Percentiles rank a stretch among this genome's conserved stretches.
Evolutionary conservation across 1,284 basidiomycete species (phyloP).

Genomic region (Leccinum pallidistipes): DNA sequence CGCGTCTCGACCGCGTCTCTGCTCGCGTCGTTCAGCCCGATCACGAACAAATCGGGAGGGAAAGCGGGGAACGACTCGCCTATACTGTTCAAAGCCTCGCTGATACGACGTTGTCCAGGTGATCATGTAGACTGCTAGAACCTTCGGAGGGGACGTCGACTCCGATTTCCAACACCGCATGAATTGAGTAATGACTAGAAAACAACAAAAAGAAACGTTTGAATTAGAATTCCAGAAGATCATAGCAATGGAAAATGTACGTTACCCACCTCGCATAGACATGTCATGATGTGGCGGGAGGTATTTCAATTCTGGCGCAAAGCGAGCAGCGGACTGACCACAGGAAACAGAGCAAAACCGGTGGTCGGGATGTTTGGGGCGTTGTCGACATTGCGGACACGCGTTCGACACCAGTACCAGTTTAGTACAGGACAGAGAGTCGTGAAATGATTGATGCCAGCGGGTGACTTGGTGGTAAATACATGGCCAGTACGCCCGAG

Average conservation of each 20-base stretch:
- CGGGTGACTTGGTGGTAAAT: no score
- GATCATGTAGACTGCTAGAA: constrained; percentile 22
- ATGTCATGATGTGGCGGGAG: no score
- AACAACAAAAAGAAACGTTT: neutral
- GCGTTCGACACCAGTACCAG: neutral
- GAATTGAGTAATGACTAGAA: constrained; percentile 19
- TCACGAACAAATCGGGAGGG: neutral
- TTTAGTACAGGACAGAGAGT: neutral
- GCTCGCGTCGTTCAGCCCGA: neutral
- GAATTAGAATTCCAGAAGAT: no score
- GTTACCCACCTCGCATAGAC: no score
- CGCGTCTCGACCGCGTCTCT: constrained; percentile 21
- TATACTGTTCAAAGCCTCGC: constrained; percentile 22
- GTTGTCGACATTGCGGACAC: no score
- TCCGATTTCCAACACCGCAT: constrained; percentile 5
- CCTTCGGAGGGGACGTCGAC: constrained; percentile 9
- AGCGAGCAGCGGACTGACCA: no score
- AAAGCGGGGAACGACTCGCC: neutral
- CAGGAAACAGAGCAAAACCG: no score
- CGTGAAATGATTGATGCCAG: neutral
- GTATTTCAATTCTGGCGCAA: no score
- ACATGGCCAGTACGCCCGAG: neutral
- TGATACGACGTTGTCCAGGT: constrained; percentile 18
- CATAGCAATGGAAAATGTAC: no score
- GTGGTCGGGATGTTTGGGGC: no score